A percentile compares a stretch with the other conserved stretches of the same genome.
phyloP scores from a whole-genome alignment of 1,284 basidiomycete genomes.

The Neolentinus lepideus region DNA sequence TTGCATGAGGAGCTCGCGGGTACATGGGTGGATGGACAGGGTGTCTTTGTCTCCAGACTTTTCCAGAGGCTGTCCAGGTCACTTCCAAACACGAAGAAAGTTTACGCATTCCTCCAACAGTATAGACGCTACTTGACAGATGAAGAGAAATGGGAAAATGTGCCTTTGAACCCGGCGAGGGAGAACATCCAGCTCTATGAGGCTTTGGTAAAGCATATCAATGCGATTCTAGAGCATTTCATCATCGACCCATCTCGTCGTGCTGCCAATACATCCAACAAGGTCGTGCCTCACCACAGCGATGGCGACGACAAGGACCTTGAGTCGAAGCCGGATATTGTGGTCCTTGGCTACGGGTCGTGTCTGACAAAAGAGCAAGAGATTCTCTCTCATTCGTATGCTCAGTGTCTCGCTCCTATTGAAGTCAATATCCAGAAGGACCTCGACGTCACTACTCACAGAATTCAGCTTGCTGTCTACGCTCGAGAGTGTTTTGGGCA shows the following conservation, averaged over 20 bases:
- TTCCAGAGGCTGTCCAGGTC: no score
- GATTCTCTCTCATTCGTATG: background rate
- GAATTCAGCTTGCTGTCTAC: background rate
- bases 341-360: background rate
- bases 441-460: background rate
- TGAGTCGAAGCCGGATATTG: background rate
- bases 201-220: background rate
- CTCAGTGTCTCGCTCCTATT: background rate
- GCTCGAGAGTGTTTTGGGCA: background rate
- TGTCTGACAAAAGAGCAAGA: background rate
- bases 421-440: background rate
- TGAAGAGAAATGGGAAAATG: no score
- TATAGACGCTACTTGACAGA: no score
- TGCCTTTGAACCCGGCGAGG: no score
- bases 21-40: no score
- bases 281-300: no score
- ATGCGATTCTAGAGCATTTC: background rate
- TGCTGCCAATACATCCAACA: background rate
- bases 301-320: background rate
- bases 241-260: background rate
- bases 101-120: no score
- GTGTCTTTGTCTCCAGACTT: no score
- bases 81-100: no score
- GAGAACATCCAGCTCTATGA: background rate
- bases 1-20: no score